Conservation (phyloP, 768 basidiomycete species). For the Suillus spraguei region DNA sequence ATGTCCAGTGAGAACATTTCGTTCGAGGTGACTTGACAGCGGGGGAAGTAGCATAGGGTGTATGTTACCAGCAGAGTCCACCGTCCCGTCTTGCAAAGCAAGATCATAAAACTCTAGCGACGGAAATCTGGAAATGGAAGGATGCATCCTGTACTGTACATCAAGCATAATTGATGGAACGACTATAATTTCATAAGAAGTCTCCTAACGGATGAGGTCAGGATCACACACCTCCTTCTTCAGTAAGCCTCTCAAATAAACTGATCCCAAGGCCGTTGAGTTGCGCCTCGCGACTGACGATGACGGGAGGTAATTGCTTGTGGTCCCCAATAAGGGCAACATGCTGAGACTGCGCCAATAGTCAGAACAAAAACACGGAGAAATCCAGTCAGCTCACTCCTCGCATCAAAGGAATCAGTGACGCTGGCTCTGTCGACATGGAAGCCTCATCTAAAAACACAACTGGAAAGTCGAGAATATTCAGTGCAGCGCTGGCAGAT, state of each 20-base stretch:
- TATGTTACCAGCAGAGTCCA: constrained; percentile 50
- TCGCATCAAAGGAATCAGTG: constrained; percentile 91
- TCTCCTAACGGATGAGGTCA: constrained; percentile 3
- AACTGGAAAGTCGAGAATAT: constrained; percentile 84
- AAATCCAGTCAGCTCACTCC: constrained; percentile 61
- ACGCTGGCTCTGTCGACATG: constrained; percentile 94
- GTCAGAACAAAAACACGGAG: constrained; percentile 16
- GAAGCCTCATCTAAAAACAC: constrained; percentile 95
- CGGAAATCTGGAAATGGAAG: constrained; percentile 85
- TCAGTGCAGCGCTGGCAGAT: constrained; percentile 64
- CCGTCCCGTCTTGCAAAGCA: constrained; percentile 74
- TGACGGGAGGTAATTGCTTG: constrained; percentile 91
- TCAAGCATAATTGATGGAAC: constrained; percentile 93
- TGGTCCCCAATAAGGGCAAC: constrained; percentile 95
- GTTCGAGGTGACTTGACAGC: constrained; percentile 50
- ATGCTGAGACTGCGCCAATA: constrained; percentile 63
- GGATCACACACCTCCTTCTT: constrained; percentile 68
- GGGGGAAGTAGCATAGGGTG: constrained; percentile 62
- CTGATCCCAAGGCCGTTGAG: constrained; percentile 74
- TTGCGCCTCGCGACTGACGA: constrained; percentile 75
- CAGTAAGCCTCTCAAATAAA: constrained; percentile 88
- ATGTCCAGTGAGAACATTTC: constrained; percentile 39
- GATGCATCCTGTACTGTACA: constrained; percentile 97
- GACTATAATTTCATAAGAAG: constrained; percentile 40
- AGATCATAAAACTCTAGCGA: constrained; percentile 80